phyloP scores from a whole-genome alignment of 257 asterid species.

The Striga asiatica region DNA sequence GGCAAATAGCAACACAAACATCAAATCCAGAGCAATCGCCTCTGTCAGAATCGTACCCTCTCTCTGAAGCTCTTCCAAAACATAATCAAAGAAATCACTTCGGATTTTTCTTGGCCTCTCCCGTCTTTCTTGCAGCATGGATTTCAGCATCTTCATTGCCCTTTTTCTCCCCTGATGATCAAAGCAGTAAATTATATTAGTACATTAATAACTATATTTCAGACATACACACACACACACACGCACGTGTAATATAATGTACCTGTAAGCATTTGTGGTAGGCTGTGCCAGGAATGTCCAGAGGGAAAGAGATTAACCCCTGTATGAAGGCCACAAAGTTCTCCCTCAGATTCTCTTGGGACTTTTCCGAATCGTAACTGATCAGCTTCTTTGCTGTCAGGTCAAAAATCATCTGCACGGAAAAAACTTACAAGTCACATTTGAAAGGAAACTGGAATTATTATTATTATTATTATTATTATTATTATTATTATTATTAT shows the following conservation, averaged over 20 bases:
- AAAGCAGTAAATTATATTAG: not conserved
- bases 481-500: too few species aligned
- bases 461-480: too few species aligned
- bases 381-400: slow-evolving; percentile 77
- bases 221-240: too few species aligned
- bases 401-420: slow-evolving; percentile 80
- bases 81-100: slow-evolving; percentile 80
- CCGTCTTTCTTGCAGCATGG: slow-evolving; percentile 64
- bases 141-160: slow-evolving; percentile 72
- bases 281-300: slow-evolving; percentile 85
- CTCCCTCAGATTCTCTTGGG: slow-evolving; percentile 52
- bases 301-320: slow-evolving; percentile 88
- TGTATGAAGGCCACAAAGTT: slow-evolving; percentile 69
- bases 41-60: slow-evolving; percentile 67
- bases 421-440: slow-evolving; percentile 1
- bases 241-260: too few species aligned
- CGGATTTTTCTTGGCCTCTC: slow-evolving; percentile 49
- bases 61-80: slow-evolving; percentile 55
- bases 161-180: slow-evolving; percentile 71
- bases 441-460: not conserved
- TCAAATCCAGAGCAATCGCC: slow-evolving; percentile 77
- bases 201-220: too few species aligned
- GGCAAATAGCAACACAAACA: slow-evolving; percentile 91
- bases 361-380: slow-evolving; percentile 59
- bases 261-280: slow-evolving; percentile 76